Evolutionary conservation across 768 basidiomycete species (phyloP).

Genomic region (Rhizopogon sp.): DNA sequence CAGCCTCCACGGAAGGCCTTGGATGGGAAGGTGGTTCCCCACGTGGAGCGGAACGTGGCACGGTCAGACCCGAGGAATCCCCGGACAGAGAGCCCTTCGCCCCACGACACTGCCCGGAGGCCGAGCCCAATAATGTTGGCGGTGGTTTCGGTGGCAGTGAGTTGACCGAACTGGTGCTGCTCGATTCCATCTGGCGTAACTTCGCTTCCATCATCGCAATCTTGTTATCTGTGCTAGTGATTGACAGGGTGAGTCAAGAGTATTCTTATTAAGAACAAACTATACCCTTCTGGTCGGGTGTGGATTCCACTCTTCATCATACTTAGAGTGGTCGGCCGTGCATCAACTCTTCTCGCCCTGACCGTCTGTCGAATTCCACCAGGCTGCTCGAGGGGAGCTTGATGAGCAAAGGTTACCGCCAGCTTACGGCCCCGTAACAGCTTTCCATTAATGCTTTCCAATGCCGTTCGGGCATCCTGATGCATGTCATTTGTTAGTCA

Average conservation of each 20-base stretch:
- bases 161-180: slow-evolving; percentile 8
- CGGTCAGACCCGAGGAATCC: background rate
- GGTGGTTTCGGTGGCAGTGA: slow-evolving; percentile 18
- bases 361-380: slow-evolving; percentile 23
- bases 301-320: slow-evolving; percentile 70
- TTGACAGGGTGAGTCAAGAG: slow-evolving; percentile 7
- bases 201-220: slow-evolving; percentile 98
- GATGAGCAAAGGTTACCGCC: slow-evolving; percentile 88
- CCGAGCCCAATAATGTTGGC: background rate
- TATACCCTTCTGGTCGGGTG: slow-evolving; percentile 41
- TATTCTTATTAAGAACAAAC: background rate
- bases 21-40: background rate
- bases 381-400: slow-evolving; percentile 49
- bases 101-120: background rate
- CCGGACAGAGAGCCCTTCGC: background rate
- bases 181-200: slow-evolving; percentile 66
- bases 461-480: slow-evolving; percentile 85
- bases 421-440: slow-evolving; percentile 83
- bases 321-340: slow-evolving; percentile 81
- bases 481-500: slow-evolving; percentile 5
- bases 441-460: slow-evolving; percentile 69
- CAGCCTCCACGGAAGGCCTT: background rate
- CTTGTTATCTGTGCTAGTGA: slow-evolving; percentile 70
- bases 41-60: background rate
- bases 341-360: slow-evolving; percentile 45